Evolutionary conservation across 1,284 basidiomycete genomes (phyloP).

Genomic region (Ustilago trichophora): DNA sequence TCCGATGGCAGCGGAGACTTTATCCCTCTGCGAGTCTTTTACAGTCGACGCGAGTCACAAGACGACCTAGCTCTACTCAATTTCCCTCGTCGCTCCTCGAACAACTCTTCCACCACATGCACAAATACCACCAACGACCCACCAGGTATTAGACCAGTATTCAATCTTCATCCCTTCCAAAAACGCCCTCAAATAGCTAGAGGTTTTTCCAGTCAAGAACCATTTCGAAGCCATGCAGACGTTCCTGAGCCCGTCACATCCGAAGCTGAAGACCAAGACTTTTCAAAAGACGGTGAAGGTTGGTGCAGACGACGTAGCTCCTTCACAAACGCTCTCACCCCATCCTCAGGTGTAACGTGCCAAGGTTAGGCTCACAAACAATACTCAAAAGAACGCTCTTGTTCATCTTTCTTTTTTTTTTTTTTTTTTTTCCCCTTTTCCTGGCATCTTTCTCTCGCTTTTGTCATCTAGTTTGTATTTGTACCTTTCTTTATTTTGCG

Average conservation of each 20-base stretch:
- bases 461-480: slow-evolving; percentile 3
- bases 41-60: slow-evolving; percentile 14
- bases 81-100: neutral
- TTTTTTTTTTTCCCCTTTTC: neutral
- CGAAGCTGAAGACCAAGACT: neutral
- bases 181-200: neutral
- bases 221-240: neutral
- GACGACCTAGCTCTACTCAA: slow-evolving; percentile 25
- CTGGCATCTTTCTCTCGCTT: neutral
- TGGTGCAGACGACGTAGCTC: slow-evolving; percentile 33
- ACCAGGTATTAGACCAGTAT: no score
- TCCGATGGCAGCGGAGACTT: slow-evolving; percentile 15
- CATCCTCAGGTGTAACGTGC: no score
- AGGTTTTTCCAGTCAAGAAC: slow-evolving; percentile 2
- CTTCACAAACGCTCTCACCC: slow-evolving; percentile 1
- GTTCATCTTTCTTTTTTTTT: neutral
- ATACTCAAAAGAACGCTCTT: no score
- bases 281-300: neutral
- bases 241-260: slow-evolving; percentile 22
- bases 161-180: slow-evolving; percentile 21
- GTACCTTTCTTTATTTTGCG: neutral
- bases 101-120: neutral
- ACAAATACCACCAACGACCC: no score
- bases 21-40: slow-evolving; percentile 23
- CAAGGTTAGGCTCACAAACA: no score